Percentiles rank a stretch among this genome's conserved stretches.
Conservation (phyloP, 202 grass and related monocot species). For the Miscanthus sacchariflorus region DNA sequence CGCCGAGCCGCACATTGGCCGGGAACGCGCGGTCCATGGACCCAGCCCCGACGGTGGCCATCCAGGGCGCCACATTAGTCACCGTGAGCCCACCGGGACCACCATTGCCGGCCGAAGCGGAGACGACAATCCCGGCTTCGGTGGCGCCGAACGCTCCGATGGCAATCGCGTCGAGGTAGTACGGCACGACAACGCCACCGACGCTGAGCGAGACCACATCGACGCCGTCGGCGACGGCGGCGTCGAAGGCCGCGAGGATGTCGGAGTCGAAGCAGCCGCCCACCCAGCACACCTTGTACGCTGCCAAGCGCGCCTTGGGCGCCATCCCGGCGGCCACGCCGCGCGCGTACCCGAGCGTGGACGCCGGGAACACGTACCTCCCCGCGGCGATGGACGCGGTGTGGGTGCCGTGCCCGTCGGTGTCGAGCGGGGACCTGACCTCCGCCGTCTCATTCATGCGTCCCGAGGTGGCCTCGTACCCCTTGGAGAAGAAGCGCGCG, state of each 20-base stretch:
- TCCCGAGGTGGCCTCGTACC: constrained; percentile 89
- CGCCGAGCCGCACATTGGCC: constrained; percentile 73
- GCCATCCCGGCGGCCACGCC: constrained; percentile 89
- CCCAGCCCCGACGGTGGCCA: constrained; percentile 84
- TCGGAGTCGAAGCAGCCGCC: constrained; percentile 94
- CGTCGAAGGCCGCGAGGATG: constrained; percentile 94
- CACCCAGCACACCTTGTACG: constrained; percentile 93
- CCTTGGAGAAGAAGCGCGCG: constrained; percentile 75
- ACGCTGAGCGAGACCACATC: constrained; percentile 89
- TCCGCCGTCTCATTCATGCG: constrained; percentile 87
- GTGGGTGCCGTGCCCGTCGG: constrained; percentile 86
- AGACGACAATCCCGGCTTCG: constrained; percentile 89
- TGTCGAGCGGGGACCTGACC: constrained; percentile 79
- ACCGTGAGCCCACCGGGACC: constrained; percentile 83
- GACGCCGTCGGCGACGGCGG: constrained; percentile 81
- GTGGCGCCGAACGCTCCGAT: constrained; percentile 89
- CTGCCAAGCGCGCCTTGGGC: constrained; percentile 86
- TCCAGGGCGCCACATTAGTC: constrained; percentile 91
- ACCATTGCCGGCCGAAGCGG: constrained; percentile 84
- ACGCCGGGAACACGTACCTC: constrained; percentile 94
- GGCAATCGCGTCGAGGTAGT: constrained; percentile 90
- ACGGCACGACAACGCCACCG: constrained; percentile 88
- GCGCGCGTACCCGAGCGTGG: constrained; percentile 86
- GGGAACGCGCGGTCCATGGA: constrained; percentile 98
- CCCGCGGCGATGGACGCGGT: constrained; percentile 89